These are phyloP conservation scores for Chenopodium berlandieri DNA, from an alignment of 148 eudicot species.

Conservation along the genomic window DNA sequence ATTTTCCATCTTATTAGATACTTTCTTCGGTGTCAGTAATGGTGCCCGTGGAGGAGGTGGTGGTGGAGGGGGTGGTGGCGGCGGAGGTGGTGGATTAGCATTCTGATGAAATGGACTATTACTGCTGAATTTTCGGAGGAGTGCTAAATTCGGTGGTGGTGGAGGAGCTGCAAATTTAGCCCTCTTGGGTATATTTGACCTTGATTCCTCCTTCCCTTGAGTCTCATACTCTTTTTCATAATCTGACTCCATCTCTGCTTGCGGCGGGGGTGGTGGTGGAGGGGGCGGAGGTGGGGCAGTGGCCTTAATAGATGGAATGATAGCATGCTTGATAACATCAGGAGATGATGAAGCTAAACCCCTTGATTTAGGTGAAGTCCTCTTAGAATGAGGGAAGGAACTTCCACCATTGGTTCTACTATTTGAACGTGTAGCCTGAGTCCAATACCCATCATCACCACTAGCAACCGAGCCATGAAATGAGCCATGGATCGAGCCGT, in stretches of 20 bases:
- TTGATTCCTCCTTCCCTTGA: conserved; percentile 14
- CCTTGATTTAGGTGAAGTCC: conserved; percentile 78
- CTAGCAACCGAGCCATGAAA: conserved; percentile 54
- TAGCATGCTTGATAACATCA: conserved; percentile 49
- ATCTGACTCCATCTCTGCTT: conserved; percentile 1
- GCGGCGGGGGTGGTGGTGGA: conserved; percentile 23
- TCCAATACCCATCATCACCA: conserved; percentile 52
- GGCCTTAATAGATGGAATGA: conserved; percentile 53
- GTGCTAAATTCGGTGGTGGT: conserved; percentile 66
- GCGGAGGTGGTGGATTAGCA: conserved; percentile 33
- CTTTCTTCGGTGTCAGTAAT: conserved; percentile 26
- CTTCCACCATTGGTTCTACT: conserved; percentile 25
- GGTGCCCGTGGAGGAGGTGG: conserved; percentile 40
- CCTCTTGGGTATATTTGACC: conserved; percentile 53
- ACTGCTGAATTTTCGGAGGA: conserved; percentile 45
- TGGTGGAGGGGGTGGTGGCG: conserved; percentile 36
- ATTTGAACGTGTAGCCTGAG: conserved; percentile 32
- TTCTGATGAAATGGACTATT: conserved; percentile 36
- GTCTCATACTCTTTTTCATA: conserved; percentile 17
- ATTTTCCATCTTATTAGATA: conserved; percentile 14
- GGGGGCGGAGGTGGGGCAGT: conserved; percentile 39
- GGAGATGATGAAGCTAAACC: conserved; percentile 43
- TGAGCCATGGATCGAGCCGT: conserved; percentile 49
- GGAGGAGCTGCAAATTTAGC: conserved; percentile 52
- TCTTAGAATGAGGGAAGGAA: conserved; percentile 57